Evolutionary conservation across 306 rosid species (phyloP).

Genomic region (Pachyrhizus erosus): DNA sequence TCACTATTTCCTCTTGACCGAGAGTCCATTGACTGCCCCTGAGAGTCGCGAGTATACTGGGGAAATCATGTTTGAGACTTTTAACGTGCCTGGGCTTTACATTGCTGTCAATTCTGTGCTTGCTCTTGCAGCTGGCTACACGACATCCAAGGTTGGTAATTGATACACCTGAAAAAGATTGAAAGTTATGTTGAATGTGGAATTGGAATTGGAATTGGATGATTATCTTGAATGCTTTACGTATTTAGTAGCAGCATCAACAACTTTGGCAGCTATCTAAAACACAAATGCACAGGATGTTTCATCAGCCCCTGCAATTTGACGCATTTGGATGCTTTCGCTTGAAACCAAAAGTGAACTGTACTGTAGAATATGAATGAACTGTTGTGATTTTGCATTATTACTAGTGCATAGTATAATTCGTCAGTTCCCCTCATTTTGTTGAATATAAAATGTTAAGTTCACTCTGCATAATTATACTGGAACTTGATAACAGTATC

Average conservation of each 20-base stretch:
- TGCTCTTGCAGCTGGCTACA: constrained; percentile 99
- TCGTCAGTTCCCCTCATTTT: not conserved
- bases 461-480: constrained; percentile 3
- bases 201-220: constrained; percentile 36
- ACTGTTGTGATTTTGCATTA: not conserved
- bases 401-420: constrained; percentile 14
- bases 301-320: constrained; percentile 24
- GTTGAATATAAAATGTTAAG: constrained; percentile 31
- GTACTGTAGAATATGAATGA: constrained; percentile 22
- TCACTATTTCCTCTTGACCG: constrained; percentile 91
- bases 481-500: not conserved
- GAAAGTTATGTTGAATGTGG: constrained; percentile 42
- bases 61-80: constrained; percentile 98
- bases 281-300: not conserved
- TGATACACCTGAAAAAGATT: constrained; percentile 28
- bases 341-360: constrained; percentile 21
- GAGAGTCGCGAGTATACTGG: constrained; percentile 98
- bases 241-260: not conserved
- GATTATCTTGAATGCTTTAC: constrained; percentile 22
- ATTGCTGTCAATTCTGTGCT: constrained; percentile 97
- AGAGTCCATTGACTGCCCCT: constrained; percentile 98
- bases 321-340: constrained; percentile 5
- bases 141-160: constrained; percentile 95
- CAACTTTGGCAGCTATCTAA: constrained; percentile 21
- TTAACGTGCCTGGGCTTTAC: constrained; percentile 97